Conservation (phyloP, 805 yeast genomes). For the Zygotorulaspora florentina region DNA sequence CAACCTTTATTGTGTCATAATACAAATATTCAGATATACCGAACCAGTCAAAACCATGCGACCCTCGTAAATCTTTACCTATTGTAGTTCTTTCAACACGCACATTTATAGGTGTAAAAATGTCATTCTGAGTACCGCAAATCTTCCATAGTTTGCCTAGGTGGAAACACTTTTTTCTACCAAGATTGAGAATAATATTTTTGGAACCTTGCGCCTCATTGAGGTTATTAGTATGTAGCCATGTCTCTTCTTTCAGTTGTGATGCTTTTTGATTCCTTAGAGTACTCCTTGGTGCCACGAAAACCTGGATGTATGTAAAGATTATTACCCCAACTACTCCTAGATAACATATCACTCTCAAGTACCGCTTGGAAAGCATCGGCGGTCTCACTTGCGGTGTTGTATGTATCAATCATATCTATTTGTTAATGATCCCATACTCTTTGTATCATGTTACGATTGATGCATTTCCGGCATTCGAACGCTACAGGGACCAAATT, state of each 20-base stretch:
- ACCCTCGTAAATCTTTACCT: conserved; percentile 23
- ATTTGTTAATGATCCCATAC: neutral
- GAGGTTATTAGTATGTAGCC: conserved; percentile 7
- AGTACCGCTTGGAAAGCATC: conserved; percentile 9
- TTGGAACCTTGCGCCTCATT: conserved; percentile 1
- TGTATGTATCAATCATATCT: too few species aligned
- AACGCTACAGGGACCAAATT: neutral
- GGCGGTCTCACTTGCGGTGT: neutral
- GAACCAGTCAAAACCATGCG: conserved; percentile 19
- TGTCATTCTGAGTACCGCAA: conserved; percentile 9
- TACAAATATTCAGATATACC: conserved; percentile 24
- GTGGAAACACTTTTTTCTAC: conserved; percentile 20
- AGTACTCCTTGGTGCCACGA: neutral
- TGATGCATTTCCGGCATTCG: neutral
- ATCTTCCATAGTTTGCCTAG: conserved; percentile 13
- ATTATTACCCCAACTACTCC: neutral
- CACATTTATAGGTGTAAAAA: neutral
- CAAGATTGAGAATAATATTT: conserved; percentile 19
- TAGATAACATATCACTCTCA: conserved; percentile 2
- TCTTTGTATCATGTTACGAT: neutral
- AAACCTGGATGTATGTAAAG: neutral
- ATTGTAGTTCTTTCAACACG: conserved; percentile 10
- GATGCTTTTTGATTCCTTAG: neutral
- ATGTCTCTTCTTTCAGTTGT: neutral
- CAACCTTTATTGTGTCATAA: conserved; percentile 17